Base-by-base conservation (phyloP, 768 basidiomycete genomes). In the Mycena filopes region DNA sequence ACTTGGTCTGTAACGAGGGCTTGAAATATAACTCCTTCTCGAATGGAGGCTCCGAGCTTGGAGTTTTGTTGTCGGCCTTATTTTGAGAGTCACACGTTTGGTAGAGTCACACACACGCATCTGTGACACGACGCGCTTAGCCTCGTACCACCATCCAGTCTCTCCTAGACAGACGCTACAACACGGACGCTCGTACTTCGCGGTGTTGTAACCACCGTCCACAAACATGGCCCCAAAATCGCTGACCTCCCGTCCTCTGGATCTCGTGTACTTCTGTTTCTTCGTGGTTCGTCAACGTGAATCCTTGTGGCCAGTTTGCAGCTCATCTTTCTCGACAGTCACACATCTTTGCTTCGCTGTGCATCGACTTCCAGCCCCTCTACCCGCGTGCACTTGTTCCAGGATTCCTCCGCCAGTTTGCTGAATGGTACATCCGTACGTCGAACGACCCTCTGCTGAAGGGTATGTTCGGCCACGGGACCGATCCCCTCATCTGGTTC, bases 351-450 rank as follows among this genome's bases (percentile, higher is more conserved):
- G 86, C 89, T 4, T 87, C 93, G 5, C 70, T 95, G 10, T 71
- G 89, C 28, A 76, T 95, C 46, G 94, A 95, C 76, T 74, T 89
- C 15, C 93, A 95, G 75, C 78, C 85, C 10, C 60, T 95, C 40
- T 89, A 87, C 68, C 88, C 90, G 7, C 61, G 81, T 3, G 69
- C 75, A 20, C 67, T 87, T 9, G 76, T 90, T 15, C 90, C 92
- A 0, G 45, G 73, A 0, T 61, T 82, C 42, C 68, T 92, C 31
- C 77, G 80, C 23, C 69, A 71, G 13, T 73, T 91, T 15, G 78
- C 83, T 0, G 70, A 74, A 38, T 81, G 77, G 73, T 93, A 93
- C 71, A 73, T 90, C 36, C 63, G 75, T 9, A 76, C 86, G 70
- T 89, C 91, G 0, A 82, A 84, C 12, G 93, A 95, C 74, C 92